Percentiles rank a stretch among this genome's conserved stretches.
Conservation (phyloP, 192 early-diverging fungal genomes). For the Coemansia pectinata region DNA sequence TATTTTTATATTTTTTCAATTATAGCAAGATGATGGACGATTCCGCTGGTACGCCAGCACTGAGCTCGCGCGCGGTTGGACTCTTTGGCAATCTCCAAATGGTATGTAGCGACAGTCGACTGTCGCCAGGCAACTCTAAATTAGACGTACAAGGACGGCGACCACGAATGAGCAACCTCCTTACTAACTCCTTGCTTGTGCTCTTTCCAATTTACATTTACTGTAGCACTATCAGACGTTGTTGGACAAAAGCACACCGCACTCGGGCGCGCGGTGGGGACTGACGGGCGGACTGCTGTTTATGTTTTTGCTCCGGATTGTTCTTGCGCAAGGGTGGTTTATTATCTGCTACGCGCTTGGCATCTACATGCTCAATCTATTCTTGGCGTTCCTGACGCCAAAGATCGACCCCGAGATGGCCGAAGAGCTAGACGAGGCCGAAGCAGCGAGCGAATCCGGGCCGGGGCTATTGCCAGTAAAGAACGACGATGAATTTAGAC, state of each 20-base stretch:
- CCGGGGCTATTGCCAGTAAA: constrained; percentile 74
- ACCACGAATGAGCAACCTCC: not conserved
- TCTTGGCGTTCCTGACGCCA: constrained; percentile 93
- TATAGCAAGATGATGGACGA: constrained; percentile 51
- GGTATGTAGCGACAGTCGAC: constrained; percentile 9
- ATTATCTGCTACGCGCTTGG: constrained; percentile 93
- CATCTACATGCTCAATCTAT: constrained; percentile 94
- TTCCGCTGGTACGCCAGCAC: constrained; percentile 39
- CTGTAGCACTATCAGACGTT: constrained; percentile 74
- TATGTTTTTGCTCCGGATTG: constrained; percentile 75
- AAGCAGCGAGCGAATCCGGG: constrained; percentile 52
- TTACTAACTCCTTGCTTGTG: constrained; percentile 4
- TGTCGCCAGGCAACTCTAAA: not conserved
- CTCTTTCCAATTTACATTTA: not conserved
- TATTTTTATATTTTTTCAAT: not conserved
- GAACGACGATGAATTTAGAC: constrained; percentile 92
- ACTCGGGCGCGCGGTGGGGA: constrained; percentile 72
- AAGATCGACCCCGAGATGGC: constrained; percentile 86
- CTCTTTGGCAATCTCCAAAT: constrained; percentile 31
- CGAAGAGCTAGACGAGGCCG: constrained; percentile 51
- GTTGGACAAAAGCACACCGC: constrained; percentile 83
- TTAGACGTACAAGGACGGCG: not conserved
- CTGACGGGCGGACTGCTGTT: constrained; percentile 62
- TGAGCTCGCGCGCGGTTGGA: constrained; percentile 46
- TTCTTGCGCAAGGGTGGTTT: constrained; percentile 89